Conservation (phyloP, 345 rosid species). For the Clarkia xantiana region DNA sequence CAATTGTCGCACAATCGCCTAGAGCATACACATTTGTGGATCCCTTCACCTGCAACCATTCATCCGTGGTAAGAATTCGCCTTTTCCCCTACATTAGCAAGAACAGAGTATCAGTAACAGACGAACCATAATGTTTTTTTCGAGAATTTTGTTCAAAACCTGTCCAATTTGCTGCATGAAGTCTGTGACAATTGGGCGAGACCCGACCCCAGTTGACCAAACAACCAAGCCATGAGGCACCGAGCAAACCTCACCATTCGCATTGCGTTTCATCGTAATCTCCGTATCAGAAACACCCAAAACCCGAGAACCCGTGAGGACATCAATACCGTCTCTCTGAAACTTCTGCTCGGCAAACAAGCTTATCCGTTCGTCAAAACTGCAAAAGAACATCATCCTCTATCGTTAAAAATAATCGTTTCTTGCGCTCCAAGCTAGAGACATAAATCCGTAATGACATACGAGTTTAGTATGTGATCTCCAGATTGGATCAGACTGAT, state of each 20-base stretch:
- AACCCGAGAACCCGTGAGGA: slow-evolving; percentile 62
- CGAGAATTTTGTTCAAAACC: no score
- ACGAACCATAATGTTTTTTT: no score
- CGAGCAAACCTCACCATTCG: slow-evolving; percentile 22
- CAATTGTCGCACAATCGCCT: slow-evolving; percentile 72
- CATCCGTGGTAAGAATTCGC: slow-evolving; percentile 62
- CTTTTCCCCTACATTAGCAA: no score
- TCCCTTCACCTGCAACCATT: slow-evolving; percentile 56
- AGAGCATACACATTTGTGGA: no score
- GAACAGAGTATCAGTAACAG: no score
- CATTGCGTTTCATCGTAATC: slow-evolving; percentile 40
- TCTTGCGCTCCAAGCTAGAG: no score
- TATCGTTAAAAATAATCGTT: no score
- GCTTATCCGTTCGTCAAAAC: slow-evolving; percentile 72
- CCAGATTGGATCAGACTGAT: slow-evolving; percentile 80
- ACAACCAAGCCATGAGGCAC: slow-evolving; percentile 78
- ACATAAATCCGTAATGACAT: no score
- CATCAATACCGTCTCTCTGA: slow-evolving; percentile 46
- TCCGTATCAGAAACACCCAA: slow-evolving; percentile 45
- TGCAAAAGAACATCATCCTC: slow-evolving; percentile 12
- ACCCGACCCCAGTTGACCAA: slow-evolving; percentile 76
- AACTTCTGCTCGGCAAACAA: slow-evolving; percentile 57
- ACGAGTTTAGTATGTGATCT: slow-evolving; percentile 69
- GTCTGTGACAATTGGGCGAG: slow-evolving; percentile 50
- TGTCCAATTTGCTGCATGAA: slow-evolving; percentile 73